Base-by-base conservation (phyloP, 148 eudicot species). In the Linanthus parryae region DNA sequence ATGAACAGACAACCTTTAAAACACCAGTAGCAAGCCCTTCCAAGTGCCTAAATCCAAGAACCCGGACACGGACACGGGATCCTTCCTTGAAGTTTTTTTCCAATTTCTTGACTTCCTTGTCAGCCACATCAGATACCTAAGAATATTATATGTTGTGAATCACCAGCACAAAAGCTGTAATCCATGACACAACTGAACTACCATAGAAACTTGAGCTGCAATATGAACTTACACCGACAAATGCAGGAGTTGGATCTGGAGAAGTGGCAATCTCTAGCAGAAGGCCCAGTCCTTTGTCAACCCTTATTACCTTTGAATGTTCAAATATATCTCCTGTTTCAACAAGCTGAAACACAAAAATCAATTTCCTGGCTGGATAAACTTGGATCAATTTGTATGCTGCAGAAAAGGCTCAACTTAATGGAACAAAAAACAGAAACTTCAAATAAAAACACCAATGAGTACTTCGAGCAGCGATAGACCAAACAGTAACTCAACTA, bases 1-100 rank as follows among this genome's bases (percentile, higher is more conserved):
- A 39, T 40, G 1, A 3, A 72, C 49, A 39, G 15, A 42, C 27
- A 21, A 92, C 96, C 99, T 92, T 92, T 8, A 92, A 66, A 67
- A 73, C 69, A 72, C 83, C 79, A 77, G 78, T 87, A n/a, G 96
- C 96, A 47, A 87, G 78, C 64, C 99, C 96, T 62, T 87, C 99
- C 78, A 87, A 67, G 67, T 77, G 87, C 76, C 83, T 82, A 58
- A 79, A 92, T 49, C 96, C 96, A 75, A 77, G 87, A 59, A 92
- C 64, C 66, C 99, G 80, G 42, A 74, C 83, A 39, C 96, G 96
- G 57, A 79, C 85, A 53, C 23, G 46, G 61, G 66, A 77, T 47
- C 99, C 99, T 80, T 82, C 96, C 75, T 70, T 87, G 28, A 79
- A 87, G 44, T 44, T 75, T 58, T 77, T 92, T 67, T 87, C 96